These are phyloP conservation scores for Tylopilus sp. DNA, from an alignment of 1,284 basidiomycete species.

Conservation along the genomic window DNA sequence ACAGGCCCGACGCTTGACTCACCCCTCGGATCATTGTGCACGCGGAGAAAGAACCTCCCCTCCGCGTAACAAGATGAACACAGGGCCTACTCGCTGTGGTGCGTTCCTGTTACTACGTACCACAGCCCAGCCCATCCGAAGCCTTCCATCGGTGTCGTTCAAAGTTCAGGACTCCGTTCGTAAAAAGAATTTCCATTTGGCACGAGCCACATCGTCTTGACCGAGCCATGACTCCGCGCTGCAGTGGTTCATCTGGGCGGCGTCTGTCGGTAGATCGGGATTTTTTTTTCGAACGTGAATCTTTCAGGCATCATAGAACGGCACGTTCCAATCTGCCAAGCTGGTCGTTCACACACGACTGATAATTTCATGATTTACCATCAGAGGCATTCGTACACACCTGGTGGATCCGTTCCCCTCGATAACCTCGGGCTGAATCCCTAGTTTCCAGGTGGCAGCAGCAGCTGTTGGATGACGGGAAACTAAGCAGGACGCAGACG, in stretches of 20 bases:
- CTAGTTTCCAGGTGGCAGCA: too few species aligned
- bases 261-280: background rate
- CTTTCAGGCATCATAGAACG: background rate
- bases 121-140: too few species aligned
- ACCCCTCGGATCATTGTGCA: background rate
- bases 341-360: background rate
- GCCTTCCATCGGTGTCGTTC: too few species aligned
- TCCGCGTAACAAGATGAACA: background rate
- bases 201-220: background rate
- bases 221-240: background rate
- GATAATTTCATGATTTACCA: background rate
- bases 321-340: background rate
- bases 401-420: too few species aligned
- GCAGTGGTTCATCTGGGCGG: too few species aligned
- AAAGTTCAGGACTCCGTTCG: background rate
- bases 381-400: too few species aligned
- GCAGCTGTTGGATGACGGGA: too few species aligned
- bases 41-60: background rate
- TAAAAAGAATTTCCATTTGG: background rate
- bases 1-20: background rate
- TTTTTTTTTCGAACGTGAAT: background rate
- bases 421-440: too few species aligned
- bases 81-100: too few species aligned
- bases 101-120: too few species aligned
- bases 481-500: too few species aligned